These are phyloP conservation scores for Saitozyma podzolica DNA, from an alignment of 768 basidiomycete genomes.

Conservation along the genomic window DNA sequence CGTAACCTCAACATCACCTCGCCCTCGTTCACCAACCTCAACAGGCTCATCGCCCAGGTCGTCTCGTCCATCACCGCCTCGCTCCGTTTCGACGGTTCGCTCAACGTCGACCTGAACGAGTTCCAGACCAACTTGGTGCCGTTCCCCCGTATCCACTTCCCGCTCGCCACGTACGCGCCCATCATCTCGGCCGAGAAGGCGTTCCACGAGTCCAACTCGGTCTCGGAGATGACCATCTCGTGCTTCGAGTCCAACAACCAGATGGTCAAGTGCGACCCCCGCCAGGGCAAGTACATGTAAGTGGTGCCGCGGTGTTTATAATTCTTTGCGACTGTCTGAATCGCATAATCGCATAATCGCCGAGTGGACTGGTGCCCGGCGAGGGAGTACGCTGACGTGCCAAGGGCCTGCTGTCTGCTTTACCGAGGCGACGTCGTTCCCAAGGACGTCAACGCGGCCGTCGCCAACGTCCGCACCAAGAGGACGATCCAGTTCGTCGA, in stretches of 20 bases:
- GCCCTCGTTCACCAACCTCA: conserved; percentile 90
- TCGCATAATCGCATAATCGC: background rate
- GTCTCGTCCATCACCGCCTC: conserved; percentile 98
- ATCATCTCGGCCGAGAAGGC: conserved; percentile 91
- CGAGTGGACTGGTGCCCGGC: background rate
- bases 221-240: conserved; percentile 96
- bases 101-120: conserved; percentile 96
- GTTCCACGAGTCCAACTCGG: conserved; percentile 93
- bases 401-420: conserved; percentile 73
- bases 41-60: conserved; percentile 95
- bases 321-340: conserved; percentile 8
- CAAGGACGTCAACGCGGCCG: conserved; percentile 91
- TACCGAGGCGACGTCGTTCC: conserved; percentile 97
- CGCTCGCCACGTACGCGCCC: conserved; percentile 91
- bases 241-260: conserved; percentile 97
- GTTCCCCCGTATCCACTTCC: conserved; percentile 99
- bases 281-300: conserved; percentile 92
- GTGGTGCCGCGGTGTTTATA: background rate
- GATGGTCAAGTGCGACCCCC: conserved; percentile 95
- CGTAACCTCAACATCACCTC: conserved; percentile 79
- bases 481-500: conserved; percentile 97
- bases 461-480: conserved; percentile 94
- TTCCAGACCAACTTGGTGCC: conserved; percentile 99
- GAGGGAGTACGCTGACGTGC: background rate
- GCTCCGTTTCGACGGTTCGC: conserved; percentile 91